Conservation (phyloP, 805 yeast species). For the Ogataea polymorpha region DNA sequence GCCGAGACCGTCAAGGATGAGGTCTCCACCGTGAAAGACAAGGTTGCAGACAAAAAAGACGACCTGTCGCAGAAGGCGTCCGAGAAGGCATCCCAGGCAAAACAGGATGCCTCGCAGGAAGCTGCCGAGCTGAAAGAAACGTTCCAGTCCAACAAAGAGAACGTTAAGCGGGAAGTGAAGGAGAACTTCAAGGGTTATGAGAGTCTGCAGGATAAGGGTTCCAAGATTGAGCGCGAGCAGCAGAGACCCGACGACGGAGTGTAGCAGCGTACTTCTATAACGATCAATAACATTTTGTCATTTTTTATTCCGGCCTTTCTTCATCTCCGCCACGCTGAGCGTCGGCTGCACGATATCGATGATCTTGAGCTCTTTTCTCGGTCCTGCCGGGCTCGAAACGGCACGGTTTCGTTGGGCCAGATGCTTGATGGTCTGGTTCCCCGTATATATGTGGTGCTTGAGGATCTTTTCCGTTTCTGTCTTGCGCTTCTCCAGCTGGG, state of each 20-base stretch:
- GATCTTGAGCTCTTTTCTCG: constrained; percentile 35
- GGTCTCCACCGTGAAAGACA: constrained; percentile 12
- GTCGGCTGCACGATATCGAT: constrained; percentile 23
- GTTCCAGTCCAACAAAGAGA: not conserved
- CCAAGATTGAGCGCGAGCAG: constrained; percentile 41
- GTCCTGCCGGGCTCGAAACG: not conserved
- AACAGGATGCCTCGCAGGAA: constrained; percentile 12
- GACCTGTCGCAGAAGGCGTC: constrained; percentile 2
- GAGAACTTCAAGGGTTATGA: constrained; percentile 32
- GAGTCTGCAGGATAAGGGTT: constrained; percentile 42
- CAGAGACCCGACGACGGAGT: constrained; percentile 47
- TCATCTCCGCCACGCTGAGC: constrained; percentile 17
- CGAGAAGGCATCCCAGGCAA: not conserved
- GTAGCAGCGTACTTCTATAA: constrained; percentile 14
- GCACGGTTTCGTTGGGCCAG: constrained; percentile 1
- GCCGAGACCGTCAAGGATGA: constrained; percentile 19
- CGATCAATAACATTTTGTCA: not conserved
- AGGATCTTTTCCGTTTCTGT: constrained; percentile 22
- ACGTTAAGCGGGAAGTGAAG: constrained; percentile 2
- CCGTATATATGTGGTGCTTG: constrained; percentile 23
- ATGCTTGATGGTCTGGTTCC: constrained; percentile 25
- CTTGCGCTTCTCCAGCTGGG: constrained; percentile 19
- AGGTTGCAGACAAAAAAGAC: constrained; percentile 9
- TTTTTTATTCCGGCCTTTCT: not conserved
- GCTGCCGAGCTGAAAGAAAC: constrained; percentile 3